phyloP scores from a whole-genome alignment of 2,329 filamentous ascomycete genomes.

The Sordariomycetes sp. region DNA sequence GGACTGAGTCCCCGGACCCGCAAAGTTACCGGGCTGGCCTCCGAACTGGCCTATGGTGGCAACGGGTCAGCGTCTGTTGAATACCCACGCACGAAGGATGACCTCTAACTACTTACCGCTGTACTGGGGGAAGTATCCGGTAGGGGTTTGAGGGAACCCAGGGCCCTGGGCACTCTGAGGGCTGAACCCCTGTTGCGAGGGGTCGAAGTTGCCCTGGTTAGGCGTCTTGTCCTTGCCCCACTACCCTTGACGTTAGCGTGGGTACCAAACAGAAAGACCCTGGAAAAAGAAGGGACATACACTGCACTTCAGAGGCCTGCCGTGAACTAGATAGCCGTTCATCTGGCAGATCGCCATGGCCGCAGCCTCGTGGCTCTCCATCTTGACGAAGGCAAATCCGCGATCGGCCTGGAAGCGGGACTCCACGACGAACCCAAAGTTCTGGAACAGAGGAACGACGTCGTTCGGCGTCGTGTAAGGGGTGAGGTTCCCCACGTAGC shows the following conservation, averaged over 20 bases:
- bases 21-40: slow-evolving; percentile 56
- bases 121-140: slow-evolving; percentile 86
- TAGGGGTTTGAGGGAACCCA: slow-evolving; percentile 66
- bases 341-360: slow-evolving; percentile 97
- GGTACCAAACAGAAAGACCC: slow-evolving; percentile 8
- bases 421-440: slow-evolving; percentile 95
- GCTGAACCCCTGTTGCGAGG: slow-evolving; percentile 55
- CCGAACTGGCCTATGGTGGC: slow-evolving; percentile 34
- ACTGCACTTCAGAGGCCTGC: slow-evolving; percentile 93
- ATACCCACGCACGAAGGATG: background rate
- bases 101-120: slow-evolving; percentile 43
- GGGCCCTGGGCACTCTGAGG: slow-evolving; percentile 63
- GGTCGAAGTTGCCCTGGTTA: slow-evolving; percentile 64
- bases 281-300: slow-evolving; percentile 44
- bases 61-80: slow-evolving; percentile 5
- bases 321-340: slow-evolving; percentile 96
- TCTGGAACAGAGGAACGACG: slow-evolving; percentile 94
- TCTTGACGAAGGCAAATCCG: slow-evolving; percentile 97
- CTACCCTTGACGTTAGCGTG: slow-evolving; percentile 33
- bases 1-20: slow-evolving; percentile 46
- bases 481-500: slow-evolving; percentile 94
- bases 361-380: slow-evolving; percentile 96
- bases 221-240: slow-evolving; percentile 99
- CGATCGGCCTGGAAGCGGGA: slow-evolving; percentile 96
- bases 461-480: slow-evolving; percentile 96